These are phyloP conservation scores for Pelargonium exstipulatum DNA, from an alignment of 441 rosid species.

Conservation along the genomic window DNA sequence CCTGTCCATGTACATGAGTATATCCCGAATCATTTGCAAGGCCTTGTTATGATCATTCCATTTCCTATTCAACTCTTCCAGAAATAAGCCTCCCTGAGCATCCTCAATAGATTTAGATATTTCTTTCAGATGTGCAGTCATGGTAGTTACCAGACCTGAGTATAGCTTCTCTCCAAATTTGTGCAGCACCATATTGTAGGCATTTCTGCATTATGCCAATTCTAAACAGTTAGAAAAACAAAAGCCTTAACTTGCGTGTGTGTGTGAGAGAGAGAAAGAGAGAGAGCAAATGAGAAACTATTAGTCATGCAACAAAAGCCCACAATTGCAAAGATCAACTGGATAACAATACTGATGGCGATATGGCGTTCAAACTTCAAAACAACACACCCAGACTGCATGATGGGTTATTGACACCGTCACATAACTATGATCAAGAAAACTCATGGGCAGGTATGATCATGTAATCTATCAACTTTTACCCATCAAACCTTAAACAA, in stretches of 20 bases:
- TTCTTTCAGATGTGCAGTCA: constrained; percentile 77
- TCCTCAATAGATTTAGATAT: constrained; percentile 74
- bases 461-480: neutral
- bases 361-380: neutral
- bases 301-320: neutral
- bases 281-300: neutral
- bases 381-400: neutral
- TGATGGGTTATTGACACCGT: neutral
- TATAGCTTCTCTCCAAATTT: constrained; percentile 92
- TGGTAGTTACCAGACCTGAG: constrained; percentile 64
- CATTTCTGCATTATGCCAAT: constrained; percentile 53
- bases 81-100: constrained; percentile 80
- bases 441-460: neutral
- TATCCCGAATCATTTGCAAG: constrained; percentile 86
- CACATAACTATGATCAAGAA: neutral
- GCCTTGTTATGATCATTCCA: constrained; percentile 98
- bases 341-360: too few relatives aligned
- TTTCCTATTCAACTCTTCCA: constrained; percentile 86
- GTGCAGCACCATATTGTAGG: constrained; percentile 96
- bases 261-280: neutral
- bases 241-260: neutral
- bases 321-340: too few relatives aligned
- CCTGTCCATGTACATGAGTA: constrained; percentile 96
- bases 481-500: neutral
- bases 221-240: neutral